Conservation (phyloP, 2,329 filamentous ascomycete genomes). For the Nothophoma quercina region DNA sequence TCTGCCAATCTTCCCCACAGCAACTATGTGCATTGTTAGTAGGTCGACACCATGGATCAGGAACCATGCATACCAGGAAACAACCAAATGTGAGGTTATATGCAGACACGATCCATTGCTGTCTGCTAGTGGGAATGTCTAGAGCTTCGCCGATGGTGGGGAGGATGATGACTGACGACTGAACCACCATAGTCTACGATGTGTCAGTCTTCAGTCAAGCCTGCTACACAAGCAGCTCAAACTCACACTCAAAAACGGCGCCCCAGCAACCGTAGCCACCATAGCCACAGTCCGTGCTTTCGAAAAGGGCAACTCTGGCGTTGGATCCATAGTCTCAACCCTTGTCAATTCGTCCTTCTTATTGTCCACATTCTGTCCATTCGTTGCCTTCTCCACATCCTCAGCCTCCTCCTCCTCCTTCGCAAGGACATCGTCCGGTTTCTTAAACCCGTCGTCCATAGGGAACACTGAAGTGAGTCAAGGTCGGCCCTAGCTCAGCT, state of each 20-base stretch:
- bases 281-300: slow-evolving; percentile 41
- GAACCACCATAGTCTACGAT: slow-evolving; percentile 64
- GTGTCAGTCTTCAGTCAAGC: no score
- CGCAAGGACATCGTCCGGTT: slow-evolving; percentile 7
- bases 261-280: slow-evolving; percentile 36
- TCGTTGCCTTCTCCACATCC: slow-evolving; percentile 5
- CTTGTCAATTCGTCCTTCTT: slow-evolving; percentile 16
- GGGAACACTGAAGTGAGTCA: slow-evolving; percentile 2
- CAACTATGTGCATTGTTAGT: slow-evolving; percentile 44
- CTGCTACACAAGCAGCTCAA: no score
- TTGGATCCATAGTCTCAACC: slow-evolving; percentile 9
- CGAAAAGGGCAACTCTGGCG: slow-evolving; percentile 36
- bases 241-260: slow-evolving; percentile 45
- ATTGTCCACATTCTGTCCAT: slow-evolving; percentile 7
- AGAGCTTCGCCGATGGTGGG: slow-evolving; percentile 67
- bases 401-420: slow-evolving; percentile 6
- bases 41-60: not conserved
- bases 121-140: slow-evolving; percentile 63
- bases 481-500: not conserved
- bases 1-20: slow-evolving; percentile 74
- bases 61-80: slow-evolving; percentile 56
- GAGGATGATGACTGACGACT: slow-evolving; percentile 68
- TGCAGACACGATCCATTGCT: slow-evolving; percentile 72
- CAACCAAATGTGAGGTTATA: slow-evolving; percentile 73
- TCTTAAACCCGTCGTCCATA: slow-evolving; percentile 22